Percentiles rank a stretch among this genome's conserved stretches.
phyloP scores from a whole-genome alignment of 306 rosid genomes.

The barrel medic (Medicago truncatula) region DNA sequence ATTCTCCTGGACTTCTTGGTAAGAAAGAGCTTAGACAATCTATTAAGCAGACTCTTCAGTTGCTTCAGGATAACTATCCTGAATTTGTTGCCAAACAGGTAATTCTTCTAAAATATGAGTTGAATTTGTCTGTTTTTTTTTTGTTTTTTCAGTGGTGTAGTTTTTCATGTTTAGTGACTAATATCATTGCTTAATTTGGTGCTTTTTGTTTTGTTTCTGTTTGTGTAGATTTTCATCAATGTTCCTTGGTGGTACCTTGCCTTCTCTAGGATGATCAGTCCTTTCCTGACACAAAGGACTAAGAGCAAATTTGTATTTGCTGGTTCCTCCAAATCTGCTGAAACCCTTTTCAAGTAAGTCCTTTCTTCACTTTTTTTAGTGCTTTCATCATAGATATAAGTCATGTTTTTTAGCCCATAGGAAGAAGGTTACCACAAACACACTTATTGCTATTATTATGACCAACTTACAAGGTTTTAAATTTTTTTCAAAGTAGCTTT shows the following conservation, averaged over 20 bases:
- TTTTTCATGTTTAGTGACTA: neutral
- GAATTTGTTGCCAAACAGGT: slow-evolving; percentile 89
- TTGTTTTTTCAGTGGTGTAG: neutral
- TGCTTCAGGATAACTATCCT: slow-evolving; percentile 93
- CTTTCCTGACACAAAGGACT: slow-evolving; percentile 88
- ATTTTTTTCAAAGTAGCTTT: neutral
- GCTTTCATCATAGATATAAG: slow-evolving; percentile 16
- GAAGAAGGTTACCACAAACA: neutral
- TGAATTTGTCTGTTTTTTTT: neutral
- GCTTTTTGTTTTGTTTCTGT: neutral
- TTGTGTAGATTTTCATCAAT: slow-evolving; percentile 77
- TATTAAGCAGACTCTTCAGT: slow-evolving; percentile 76
- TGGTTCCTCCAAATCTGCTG: slow-evolving; percentile 79
- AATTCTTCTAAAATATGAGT: neutral
- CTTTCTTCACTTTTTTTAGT: neutral
- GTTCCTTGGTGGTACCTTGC: slow-evolving; percentile 98
- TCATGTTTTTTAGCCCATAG: neutral
- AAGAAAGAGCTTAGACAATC: slow-evolving; percentile 80
- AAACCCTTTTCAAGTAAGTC: slow-evolving; percentile 74
- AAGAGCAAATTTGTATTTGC: slow-evolving; percentile 95
- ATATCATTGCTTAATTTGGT: neutral
- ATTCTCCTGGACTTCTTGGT: slow-evolving; percentile 75
- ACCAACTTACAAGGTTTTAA: neutral
- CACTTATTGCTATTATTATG: neutral
- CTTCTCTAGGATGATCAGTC: slow-evolving; percentile 67